Percentiles rank a stretch among this genome's conserved stretches.
phyloP scores from a whole-genome alignment of 345 rosid genomes.

The Salix brachista region DNA sequence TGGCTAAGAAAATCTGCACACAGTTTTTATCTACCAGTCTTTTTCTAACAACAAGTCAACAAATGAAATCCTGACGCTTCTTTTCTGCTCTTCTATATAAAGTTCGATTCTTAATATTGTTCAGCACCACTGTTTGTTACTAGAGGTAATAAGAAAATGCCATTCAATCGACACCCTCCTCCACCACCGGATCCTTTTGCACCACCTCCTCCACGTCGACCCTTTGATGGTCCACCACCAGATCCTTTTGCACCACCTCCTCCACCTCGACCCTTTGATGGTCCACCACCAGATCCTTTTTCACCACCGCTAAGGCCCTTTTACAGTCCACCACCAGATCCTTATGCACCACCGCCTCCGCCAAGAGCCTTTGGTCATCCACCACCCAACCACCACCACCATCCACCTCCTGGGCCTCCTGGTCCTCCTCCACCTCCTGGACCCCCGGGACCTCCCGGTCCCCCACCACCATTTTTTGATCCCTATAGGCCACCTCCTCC shows the following conservation, averaged over 20 bases:
- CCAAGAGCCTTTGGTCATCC: background rate
- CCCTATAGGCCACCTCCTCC: background rate
- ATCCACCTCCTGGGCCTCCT: no score
- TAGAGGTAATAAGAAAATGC: background rate
- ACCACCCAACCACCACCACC: constrained; percentile 6
- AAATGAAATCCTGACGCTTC: background rate
- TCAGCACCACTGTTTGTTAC: background rate
- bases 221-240: background rate
- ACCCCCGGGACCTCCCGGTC: background rate
- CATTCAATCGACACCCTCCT: constrained; percentile 2
- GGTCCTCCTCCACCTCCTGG: constrained; percentile 17
- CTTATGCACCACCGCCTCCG: constrained; percentile 7
- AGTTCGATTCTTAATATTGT: no score
- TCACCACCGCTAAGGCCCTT: constrained; percentile 4
- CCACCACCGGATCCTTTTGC: constrained; percentile 11
- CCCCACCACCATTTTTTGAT: background rate
- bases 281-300: constrained; percentile 20
- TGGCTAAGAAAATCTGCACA: background rate
- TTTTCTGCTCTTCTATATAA: no score
- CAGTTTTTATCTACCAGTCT: background rate
- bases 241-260: constrained; percentile 6
- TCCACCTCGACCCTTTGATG: background rate
- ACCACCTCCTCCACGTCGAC: background rate
- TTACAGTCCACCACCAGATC: no score
- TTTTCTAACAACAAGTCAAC: background rate